Evolutionary conservation across 1,284 basidiomycete species (phyloP), one percentile per base, ranked within the genome.

Genomic region (Porogramme epimiltina): DNA sequence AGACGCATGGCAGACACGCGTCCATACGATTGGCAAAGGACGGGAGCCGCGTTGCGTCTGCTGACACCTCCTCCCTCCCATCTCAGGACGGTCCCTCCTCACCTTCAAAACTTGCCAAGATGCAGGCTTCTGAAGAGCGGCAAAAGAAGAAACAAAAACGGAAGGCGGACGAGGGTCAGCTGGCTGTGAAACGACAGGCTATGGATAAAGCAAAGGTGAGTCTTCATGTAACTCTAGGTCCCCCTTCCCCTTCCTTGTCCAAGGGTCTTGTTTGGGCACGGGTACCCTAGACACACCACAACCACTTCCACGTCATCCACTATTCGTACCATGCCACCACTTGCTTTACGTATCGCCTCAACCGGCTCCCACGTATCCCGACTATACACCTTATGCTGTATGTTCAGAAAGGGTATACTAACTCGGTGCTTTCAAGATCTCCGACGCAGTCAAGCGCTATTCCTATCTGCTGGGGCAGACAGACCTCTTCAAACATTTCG

Each of bases 361-460:
- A n/a, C n/a, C n/a, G n/a, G n/a, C n/a, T n/a, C n/a, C n/a, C n/a
- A n/a, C n/a, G n/a, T n/a, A n/a, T n/a, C n/a, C n/a, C n/a, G n/a
- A n/a, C n/a, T n/a, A n/a, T n/a, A n/a, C n/a, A n/a, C n/a, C n/a
- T n/a, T n/a, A n/a, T n/a, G n/a, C n/a, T n/a, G n/a, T n/a, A n/a
- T n/a, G n/a, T n/a, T n/a, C n/a, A n/a, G n/a, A n/a, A n/a, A n/a
- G n/a, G n/a, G n/a, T n/a, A n/a, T n/a, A n/a, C n/a, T n/a, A n/a
- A n/a, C n/a, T n/a, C n/a, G n/a, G n/a, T n/a, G n/a, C n/a, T n/a
- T n/a, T n/a, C n/a, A 58, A 96, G 92, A 81, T 94, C 28, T 75
- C 91, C n/a, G 95, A 97, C 66, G 92, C 93, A 26, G 90, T 97
- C 62, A 98, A 97, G 71, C 87, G 93, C 13, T 98, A 97, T 69